These are phyloP conservation scores for Luffa aegyptiaca DNA, from an alignment of 306 rosid species.

Conservation along the genomic window DNA sequence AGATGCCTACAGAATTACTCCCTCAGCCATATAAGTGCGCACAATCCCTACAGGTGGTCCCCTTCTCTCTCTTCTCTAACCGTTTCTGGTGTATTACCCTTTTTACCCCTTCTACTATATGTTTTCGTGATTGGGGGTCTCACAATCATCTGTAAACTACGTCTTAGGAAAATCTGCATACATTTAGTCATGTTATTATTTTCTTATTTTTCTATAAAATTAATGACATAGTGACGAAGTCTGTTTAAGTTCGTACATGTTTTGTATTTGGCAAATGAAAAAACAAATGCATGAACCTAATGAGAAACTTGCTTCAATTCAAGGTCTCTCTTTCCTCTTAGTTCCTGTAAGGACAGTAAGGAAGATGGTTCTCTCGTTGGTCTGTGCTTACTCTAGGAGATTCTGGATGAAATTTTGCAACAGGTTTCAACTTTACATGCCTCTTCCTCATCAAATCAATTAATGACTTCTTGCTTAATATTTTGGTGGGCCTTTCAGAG, in stretches of 20 bases:
- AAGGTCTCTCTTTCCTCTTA: neutral
- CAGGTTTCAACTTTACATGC: neutral
- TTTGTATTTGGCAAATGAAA: neutral
- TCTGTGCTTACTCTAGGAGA: neutral
- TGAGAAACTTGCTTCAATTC: neutral
- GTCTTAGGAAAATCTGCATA: neutral
- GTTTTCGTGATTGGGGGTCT: no score
- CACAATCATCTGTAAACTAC: neutral
- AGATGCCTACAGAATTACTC: no score
- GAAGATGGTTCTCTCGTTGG: neutral
- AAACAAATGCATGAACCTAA: constrained; percentile 1
- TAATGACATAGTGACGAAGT: neutral
- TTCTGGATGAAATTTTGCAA: neutral
- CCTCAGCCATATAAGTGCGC: no score
- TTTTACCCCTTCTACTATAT: no score
- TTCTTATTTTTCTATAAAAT: neutral
- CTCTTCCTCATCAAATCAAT: neutral
- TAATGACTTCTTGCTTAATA: neutral
- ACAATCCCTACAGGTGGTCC: no score
- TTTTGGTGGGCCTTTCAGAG: neutral
- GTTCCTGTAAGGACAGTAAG: neutral
- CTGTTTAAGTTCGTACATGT: neutral
- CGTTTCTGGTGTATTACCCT: no score
- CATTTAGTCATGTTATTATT: neutral
- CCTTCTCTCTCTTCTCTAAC: no score